Base-by-base conservation (phyloP, 306 rosid species). In the Boehmeria nivea region DNA sequence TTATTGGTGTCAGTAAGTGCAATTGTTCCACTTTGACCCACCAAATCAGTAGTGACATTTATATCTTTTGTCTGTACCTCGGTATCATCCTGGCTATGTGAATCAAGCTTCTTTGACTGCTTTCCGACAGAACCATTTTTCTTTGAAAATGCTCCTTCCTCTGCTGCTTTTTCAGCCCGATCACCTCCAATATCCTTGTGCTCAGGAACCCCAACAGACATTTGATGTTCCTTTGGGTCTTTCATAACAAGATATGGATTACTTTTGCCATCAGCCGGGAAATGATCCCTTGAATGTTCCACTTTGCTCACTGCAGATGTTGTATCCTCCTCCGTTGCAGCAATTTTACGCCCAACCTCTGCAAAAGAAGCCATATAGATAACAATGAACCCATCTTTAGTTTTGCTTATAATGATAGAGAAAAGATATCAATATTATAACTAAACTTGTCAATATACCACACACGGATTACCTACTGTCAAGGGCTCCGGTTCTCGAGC, bases 291-390 rank as follows among this genome's bases (percentile, higher is more conserved):
- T 26, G 43, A 34, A 66, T 63, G 65, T 57, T 44, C 63, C 28
- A 37, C 54, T 57, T 57, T 47, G 43, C 34, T 54, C 18, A 56
- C 57, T 64, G 68, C 59, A 69, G 57, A 46, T 25, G 18, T 61
- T 31, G 68, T 13, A 36, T 58, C 70, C 69, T 75, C 79, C 64
- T 40, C 57, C 72, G 61, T 19, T 26, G 71, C 76, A 64, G 40
- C 70, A 3, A 40, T 37, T 53, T 48, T 51, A 3, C 61, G 59
- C 64, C 63, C 77, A 64, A 53, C 52, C 76, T 57, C 85, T 80
- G 65, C 59, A 58, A 58, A 43, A 69, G 28, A 44, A 44, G 13
- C n/a, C n/a, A 28, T 28, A 8, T 3, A 3, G 34, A 28, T 28
- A 73, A 72, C 63, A 64, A 74, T 45, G 49, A 39, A 15, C 18